Conservation (phyloP, 2,329 filamentous ascomycete genomes). For the Bisporella sp. region DNA sequence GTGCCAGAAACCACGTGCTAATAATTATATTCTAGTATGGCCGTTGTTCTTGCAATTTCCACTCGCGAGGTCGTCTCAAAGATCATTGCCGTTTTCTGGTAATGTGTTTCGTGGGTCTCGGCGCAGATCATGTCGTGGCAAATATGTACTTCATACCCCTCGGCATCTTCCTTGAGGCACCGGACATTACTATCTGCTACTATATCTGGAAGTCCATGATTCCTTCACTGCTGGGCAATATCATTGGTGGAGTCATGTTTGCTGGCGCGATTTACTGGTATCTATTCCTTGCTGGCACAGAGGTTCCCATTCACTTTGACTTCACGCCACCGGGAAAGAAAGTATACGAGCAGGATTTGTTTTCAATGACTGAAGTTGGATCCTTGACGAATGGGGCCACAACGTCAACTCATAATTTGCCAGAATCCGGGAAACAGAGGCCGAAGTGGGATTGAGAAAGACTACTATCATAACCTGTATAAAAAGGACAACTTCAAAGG, state of each 20-base stretch:
- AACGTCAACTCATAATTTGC: background rate
- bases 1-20: conserved; percentile 1
- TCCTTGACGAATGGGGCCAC: too few relatives aligned
- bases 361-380: too few relatives aligned
- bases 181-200: conserved; percentile 35
- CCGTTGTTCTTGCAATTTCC: conserved; percentile 40
- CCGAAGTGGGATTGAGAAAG: background rate
- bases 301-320: conserved; percentile 23
- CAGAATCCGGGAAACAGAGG: background rate
- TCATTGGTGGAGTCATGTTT: conserved; percentile 45
- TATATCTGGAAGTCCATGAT: conserved; percentile 54
- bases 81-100: conserved; percentile 47
- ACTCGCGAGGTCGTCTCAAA: conserved; percentile 45
- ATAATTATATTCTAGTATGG: conserved; percentile 52
- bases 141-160: conserved; percentile 48
- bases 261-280: conserved; percentile 45
- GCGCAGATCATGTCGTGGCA: conserved; percentile 49
- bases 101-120: conserved; percentile 45
- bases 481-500: background rate
- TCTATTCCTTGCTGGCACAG: conserved; percentile 30
- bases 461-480: background rate
- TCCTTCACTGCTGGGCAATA: conserved; percentile 45
- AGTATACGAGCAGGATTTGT: conserved; percentile 13
- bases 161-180: conserved; percentile 39
- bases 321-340: conserved; percentile 9